A percentile compares a stretch with the other conserved stretches of the same genome.
These are phyloP conservation scores for Clitoria ternatea DNA, from an alignment of 306 rosid species.

Conservation along the genomic window DNA sequence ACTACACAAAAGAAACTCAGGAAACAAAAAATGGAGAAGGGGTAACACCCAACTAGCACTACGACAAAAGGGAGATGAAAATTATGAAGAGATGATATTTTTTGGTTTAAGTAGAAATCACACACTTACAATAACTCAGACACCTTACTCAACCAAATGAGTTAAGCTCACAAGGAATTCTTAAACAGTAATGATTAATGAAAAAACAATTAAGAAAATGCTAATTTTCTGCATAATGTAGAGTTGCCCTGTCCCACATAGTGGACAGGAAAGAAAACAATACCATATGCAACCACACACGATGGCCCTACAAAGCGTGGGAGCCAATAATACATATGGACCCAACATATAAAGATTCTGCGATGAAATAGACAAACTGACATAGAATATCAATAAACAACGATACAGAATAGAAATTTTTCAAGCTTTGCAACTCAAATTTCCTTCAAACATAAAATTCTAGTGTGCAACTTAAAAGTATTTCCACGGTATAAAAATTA, in stretches of 20 bases:
- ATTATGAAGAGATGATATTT: too few relatives aligned
- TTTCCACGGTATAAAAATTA: constrained; percentile 16
- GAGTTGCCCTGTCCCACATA: constrained; percentile 43
- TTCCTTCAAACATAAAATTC: constrained; percentile 11
- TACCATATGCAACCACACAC: constrained; percentile 48
- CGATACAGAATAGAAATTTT: not conserved
- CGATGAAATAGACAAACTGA: constrained; percentile 35
- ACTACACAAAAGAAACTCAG: constrained; percentile 9
- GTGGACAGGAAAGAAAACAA: constrained; percentile 35
- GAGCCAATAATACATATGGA: constrained; percentile 48
- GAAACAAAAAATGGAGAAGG: not conserved
- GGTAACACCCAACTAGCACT: not conserved
- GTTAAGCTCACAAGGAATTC: too few relatives aligned
- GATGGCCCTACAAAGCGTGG: constrained; percentile 60
- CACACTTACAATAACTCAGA: too few relatives aligned
- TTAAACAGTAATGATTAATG: not conserved
- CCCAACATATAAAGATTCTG: constrained; percentile 46
- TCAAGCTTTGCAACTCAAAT: not conserved
- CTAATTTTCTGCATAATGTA: constrained; percentile 31
- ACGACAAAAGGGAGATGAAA: not conserved
- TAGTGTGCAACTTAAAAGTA: not conserved
- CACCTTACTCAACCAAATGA: too few relatives aligned
- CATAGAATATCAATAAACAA: constrained; percentile 23
- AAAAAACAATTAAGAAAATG: constrained; percentile 16
- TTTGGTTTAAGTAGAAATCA: too few relatives aligned